Percentiles rank a stretch among this genome's conserved stretches.
phyloP scores from a whole-genome alignment of 768 basidiomycete genomes.

The Kwoniella dejecticola region DNA sequence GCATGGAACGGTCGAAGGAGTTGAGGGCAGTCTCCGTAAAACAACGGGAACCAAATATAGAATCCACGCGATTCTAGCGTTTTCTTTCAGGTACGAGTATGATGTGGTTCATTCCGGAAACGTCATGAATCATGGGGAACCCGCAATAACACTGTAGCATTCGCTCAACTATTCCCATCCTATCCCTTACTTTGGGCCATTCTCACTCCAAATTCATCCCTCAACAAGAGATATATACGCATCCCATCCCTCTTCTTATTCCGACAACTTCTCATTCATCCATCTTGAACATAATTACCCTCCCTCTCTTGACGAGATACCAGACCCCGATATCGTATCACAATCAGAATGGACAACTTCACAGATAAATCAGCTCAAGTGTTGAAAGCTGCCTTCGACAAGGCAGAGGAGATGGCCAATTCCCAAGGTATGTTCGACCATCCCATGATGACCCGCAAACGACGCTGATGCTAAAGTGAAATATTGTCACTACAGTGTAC shows the following conservation, averaged over 20 bases:
- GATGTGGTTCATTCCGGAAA: background rate
- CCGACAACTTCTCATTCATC: background rate
- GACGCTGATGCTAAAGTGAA: conserved; percentile 11
- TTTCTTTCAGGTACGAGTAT: conserved; percentile 9
- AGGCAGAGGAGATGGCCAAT: conserved; percentile 80
- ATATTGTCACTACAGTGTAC: conserved; percentile 61
- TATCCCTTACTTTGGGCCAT: too few species aligned
- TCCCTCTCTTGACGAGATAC: background rate
- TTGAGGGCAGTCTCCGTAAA: background rate
- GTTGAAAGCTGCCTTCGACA: conserved; percentile 70
- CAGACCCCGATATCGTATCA: background rate
- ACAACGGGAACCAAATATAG: background rate
- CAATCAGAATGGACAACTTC: conserved; percentile 69
- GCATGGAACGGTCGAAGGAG: background rate
- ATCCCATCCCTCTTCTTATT: background rate
- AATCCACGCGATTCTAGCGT: conserved; percentile 17
- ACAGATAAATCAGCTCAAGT: conserved; percentile 80
- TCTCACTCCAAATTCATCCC: too few species aligned
- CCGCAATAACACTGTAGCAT: conserved; percentile 1
- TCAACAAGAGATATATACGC: too few species aligned
- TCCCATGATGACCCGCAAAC: background rate
- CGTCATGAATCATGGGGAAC: conserved; percentile 8
- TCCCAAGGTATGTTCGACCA: conserved; percentile 66
- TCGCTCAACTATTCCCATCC: background rate
- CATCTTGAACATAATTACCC: background rate